Conservation (phyloP, 768 basidiomycete species). For the Amanita jacksonii region DNA sequence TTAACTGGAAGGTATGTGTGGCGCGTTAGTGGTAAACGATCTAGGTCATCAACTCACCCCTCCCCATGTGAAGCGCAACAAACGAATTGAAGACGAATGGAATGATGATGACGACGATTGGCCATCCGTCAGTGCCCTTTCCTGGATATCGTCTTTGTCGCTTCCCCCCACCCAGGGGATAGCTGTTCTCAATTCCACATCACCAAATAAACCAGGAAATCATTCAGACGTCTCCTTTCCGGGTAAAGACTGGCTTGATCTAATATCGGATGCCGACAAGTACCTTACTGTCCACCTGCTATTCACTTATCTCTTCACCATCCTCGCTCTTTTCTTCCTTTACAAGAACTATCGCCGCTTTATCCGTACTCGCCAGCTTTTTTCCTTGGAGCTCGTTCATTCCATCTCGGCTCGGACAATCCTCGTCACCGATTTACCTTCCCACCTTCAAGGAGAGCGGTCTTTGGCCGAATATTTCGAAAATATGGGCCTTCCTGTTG, state of each 20-base stretch:
- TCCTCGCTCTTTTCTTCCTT: constrained; percentile 77
- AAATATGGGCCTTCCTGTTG: constrained; percentile 75
- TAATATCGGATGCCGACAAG: constrained; percentile 84
- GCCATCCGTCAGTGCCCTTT: constrained; percentile 23
- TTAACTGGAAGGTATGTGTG: constrained; percentile 77
- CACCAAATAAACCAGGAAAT: constrained; percentile 1
- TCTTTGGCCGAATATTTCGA: constrained; percentile 92
- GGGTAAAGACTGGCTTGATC: constrained; percentile 66
- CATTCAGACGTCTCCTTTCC: constrained; percentile 16
- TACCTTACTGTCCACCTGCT: constrained; percentile 83
- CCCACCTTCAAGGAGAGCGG: constrained; percentile 77
- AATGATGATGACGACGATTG: constrained; percentile 34
- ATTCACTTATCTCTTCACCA: constrained; percentile 91
- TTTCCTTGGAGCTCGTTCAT: constrained; percentile 89
- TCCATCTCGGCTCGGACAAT: constrained; percentile 92
- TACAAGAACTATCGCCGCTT: constrained; percentile 86
- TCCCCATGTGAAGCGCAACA: constrained; percentile 47
- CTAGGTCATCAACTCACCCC: neutral
- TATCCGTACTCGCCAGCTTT: constrained; percentile 85
- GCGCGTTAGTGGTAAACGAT: neutral
- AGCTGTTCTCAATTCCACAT: constrained; percentile 3
- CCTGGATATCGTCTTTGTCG: constrained; percentile 14
- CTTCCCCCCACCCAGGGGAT: constrained; percentile 23
- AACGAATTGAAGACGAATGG: constrained; percentile 56
- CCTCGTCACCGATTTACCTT: constrained; percentile 75